Evolutionary conservation across 192 early-diverging fungal species (phyloP).

Genomic region (Linnemannia schmuckeri): DNA sequence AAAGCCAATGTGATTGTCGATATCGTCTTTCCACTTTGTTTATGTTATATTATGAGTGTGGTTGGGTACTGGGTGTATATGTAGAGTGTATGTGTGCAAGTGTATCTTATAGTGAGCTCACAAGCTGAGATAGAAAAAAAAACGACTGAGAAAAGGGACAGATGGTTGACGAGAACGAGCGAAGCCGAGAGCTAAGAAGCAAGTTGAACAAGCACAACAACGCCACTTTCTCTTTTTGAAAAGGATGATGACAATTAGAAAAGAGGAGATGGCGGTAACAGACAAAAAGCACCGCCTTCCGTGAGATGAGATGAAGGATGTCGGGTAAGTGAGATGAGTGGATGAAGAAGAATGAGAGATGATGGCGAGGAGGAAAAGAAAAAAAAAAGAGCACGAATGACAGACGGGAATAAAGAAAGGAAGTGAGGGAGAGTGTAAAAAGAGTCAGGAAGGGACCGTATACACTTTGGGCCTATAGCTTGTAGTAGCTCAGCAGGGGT

Average conservation of each 20-base stretch:
- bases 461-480: too few species aligned
- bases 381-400: not conserved
- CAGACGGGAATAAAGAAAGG: not conserved
- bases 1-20: too few species aligned
- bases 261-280: not conserved
- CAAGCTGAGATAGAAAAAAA: constrained; percentile 1
- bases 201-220: not conserved
- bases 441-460: too few species aligned
- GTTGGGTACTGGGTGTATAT: not conserved
- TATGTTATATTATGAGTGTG: not conserved
- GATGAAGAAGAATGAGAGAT: not conserved
- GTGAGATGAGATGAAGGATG: not conserved
- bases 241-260: not conserved
- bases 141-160: not conserved
- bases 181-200: not conserved
- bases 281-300: not conserved
- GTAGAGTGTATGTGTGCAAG: not conserved
- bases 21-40: too few species aligned
- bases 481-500: too few species aligned
- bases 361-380: not conserved
- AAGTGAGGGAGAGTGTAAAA: not conserved
- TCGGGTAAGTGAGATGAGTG: not conserved
- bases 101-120: not conserved
- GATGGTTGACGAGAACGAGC: not conserved
- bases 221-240: not conserved